Base-by-base conservation (phyloP, 371 early-diverging fungal genomes). In the Rhizopus sp. region DNA sequence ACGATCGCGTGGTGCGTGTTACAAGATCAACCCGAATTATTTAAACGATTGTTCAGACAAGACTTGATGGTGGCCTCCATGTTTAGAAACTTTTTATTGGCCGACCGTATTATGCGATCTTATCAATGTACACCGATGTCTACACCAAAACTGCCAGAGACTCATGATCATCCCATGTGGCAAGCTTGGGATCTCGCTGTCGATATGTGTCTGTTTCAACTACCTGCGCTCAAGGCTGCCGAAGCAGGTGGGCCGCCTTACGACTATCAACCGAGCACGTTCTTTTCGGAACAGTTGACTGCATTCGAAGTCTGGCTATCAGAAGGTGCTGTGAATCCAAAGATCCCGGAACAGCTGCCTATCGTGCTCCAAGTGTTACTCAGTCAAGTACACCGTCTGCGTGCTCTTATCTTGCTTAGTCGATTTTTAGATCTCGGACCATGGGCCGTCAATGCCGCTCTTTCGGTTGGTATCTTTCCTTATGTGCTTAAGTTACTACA, bases 1-100 rank as follows among this genome's bases (percentile, higher is more conserved):
- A 97, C 98, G 5, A 98, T 98, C 52, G 99, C 99, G n/a, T 98
- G 99, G 99, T 92, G 86, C 62, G 90, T 93, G 12, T 70, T 98
- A 32, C 80, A 79, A 49, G 73, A 72, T 50, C 90, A 94, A 13
- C 88, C 89, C 9, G 95, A 93, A 51, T 61, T 93, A 32, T 98
- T 98, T 74, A 90, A 93, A 67, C 82, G 86, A 37, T 80, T 97
- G 35, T 98, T 97, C 69, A 73, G 99, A 48, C 96, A 97, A 63
- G 99, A 98, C 73, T 70, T 97, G 51, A 90, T 95, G 80, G 96
- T 97, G 3, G 97, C 99, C 0, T 91, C 94, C 13, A 80, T 98
- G 63, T 97, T 93, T 70, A 80, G 99, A 66, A 98, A 98, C 76
- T 98, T 89, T 68, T 72, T 98, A 47, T 78, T 98, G 44, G 97